Conservation (phyloP, 2,329 filamentous ascomycete species). For the Knoxdaviesia capensis region DNA sequence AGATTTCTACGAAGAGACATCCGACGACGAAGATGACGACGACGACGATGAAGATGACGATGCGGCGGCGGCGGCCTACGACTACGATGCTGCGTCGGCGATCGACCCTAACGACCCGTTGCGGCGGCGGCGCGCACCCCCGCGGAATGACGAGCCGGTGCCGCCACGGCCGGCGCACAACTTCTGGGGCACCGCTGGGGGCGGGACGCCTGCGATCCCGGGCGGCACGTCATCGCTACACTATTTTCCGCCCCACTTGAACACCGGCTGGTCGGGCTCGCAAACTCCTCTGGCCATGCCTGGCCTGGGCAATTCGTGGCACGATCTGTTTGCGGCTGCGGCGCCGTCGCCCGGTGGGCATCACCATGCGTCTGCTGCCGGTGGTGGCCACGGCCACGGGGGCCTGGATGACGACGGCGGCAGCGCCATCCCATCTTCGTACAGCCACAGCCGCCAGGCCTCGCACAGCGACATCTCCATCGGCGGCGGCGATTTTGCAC, state of each 20-base stretch:
- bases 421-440: constrained; percentile 3
- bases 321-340: no score
- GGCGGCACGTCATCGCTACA: constrained; percentile 59
- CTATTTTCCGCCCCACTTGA: constrained; percentile 55
- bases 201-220: constrained; percentile 41
- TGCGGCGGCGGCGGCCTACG: constrained; percentile 4
- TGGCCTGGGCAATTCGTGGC: no score
- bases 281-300: constrained; percentile 53
- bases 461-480: constrained; percentile 21
- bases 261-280: constrained; percentile 49
- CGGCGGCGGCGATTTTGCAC: constrained; percentile 20
- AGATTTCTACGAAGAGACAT: constrained; percentile 83
- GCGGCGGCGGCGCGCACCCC: constrained; percentile 1
- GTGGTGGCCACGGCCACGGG: no score
- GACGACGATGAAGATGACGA: constrained; percentile 17
- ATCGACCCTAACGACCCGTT: background rate
- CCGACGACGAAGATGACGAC: constrained; percentile 29
- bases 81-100: constrained; percentile 6
- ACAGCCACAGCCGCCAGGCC: constrained; percentile 20
- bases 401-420: no score
- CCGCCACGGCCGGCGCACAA: no score
- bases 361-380: no score
- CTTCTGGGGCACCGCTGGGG: constrained; percentile 25
- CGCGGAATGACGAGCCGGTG: background rate
- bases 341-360: constrained; percentile 1